Conservation (phyloP, 2,329 filamentous ascomycete species). For the Calonectria henricotiae region DNA sequence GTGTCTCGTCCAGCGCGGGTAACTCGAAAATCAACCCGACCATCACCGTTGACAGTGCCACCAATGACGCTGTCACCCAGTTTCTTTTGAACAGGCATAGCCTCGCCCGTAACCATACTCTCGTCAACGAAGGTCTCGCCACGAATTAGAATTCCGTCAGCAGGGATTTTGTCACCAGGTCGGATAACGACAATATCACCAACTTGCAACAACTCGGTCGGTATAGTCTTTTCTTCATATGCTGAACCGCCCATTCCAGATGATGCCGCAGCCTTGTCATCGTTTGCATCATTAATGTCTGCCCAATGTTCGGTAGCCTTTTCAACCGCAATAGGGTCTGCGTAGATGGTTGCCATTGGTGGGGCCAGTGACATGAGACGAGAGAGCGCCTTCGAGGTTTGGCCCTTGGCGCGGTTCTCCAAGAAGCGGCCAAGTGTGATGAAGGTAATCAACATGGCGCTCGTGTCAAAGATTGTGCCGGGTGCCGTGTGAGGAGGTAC, state of each 20-base stretch:
- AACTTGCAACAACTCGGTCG: conserved; percentile 94
- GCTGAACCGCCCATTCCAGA: conserved; percentile 69
- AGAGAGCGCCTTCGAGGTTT: conserved; percentile 95
- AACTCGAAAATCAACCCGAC: conserved; percentile 92
- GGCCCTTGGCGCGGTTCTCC: conserved; percentile 95
- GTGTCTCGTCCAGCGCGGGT: conserved; percentile 95
- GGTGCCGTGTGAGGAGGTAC: conserved; percentile 85
- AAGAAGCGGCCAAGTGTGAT: conserved; percentile 92
- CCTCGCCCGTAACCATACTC: conserved; percentile 98
- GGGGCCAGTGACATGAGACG: conserved; percentile 95
- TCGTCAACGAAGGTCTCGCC: conserved; percentile 97
- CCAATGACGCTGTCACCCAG: conserved; percentile 87
- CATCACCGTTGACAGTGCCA: conserved; percentile 95
- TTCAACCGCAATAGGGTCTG: conserved; percentile 92
- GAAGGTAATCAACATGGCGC: conserved; percentile 98
- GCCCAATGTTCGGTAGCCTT: conserved; percentile 88
- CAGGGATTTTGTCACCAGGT: conserved; percentile 96
- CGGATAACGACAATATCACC: conserved; percentile 94
- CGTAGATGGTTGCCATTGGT: conserved; percentile 97
- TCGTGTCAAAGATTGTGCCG: conserved; percentile 95
- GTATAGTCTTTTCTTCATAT: conserved; percentile 87
- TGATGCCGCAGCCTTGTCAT: conserved; percentile 62
- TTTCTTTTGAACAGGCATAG: conserved; percentile 93
- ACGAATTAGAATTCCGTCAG: conserved; percentile 88
- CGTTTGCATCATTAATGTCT: conserved; percentile 53